Percentiles rank a stretch among this genome's conserved stretches.
These are phyloP conservation scores for Neofusicoccum umdonicola DNA, from an alignment of 2,329 filamentous ascomycete genomes.

Conservation along the genomic window DNA sequence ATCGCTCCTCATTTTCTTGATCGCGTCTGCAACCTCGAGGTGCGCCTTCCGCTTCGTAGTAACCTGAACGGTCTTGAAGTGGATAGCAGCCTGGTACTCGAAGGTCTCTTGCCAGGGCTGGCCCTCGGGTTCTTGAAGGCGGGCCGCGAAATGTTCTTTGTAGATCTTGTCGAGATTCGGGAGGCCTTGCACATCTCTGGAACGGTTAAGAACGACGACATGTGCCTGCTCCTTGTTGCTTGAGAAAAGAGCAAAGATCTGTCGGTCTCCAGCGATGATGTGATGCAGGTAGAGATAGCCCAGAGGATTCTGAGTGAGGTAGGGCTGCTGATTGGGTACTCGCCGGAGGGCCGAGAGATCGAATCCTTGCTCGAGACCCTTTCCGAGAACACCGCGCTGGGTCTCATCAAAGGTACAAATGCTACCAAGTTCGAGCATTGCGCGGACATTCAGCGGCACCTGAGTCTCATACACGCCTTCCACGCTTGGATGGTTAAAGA, in stretches of 20 bases:
- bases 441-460: constrained; percentile 80
- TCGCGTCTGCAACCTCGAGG: constrained; percentile 79
- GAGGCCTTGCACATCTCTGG: constrained; percentile 76
- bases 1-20: constrained; percentile 88
- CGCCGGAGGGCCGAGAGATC: constrained; percentile 75
- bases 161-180: constrained; percentile 92
- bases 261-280: constrained; percentile 82
- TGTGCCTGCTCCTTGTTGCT: constrained; percentile 76
- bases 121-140: constrained; percentile 63
- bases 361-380: constrained; percentile 90
- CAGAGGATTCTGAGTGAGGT: constrained; percentile 71
- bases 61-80: constrained; percentile 83
- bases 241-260: constrained; percentile 92
- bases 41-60: constrained; percentile 87
- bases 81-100: constrained; percentile 79
- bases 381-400: constrained; percentile 86
- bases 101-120: constrained; percentile 78
- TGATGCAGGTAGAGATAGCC: constrained; percentile 92
- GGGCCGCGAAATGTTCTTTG: constrained; percentile 66
- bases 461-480: constrained; percentile 97
- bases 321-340: constrained; percentile 65
- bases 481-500: constrained; percentile 91
- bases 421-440: constrained; percentile 85
- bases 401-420: constrained; percentile 89
- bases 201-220: constrained; percentile 82